Conservation (phyloP, 257 asterid genomes). For the Scutellaria minor region DNA sequence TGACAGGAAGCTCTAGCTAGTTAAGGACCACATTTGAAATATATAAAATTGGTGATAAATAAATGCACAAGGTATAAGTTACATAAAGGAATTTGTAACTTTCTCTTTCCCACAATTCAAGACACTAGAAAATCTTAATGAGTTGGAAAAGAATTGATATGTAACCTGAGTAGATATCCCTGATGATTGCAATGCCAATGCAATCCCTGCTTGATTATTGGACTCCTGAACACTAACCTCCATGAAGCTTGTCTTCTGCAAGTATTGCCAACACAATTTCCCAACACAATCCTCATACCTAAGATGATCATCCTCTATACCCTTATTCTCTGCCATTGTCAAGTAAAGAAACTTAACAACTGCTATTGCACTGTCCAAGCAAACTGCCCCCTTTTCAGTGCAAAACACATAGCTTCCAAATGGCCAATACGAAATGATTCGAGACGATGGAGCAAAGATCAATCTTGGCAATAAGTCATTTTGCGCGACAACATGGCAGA, state of each 20-base stretch:
- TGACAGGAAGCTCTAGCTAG: no score
- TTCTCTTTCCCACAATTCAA: no score
- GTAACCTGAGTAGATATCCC: constrained; percentile 61
- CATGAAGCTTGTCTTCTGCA: constrained; percentile 41
- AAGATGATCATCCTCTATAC: constrained; percentile 64
- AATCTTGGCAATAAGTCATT: constrained; percentile 79
- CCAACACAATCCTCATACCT: constrained; percentile 54
- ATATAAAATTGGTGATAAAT: no score
- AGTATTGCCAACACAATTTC: constrained; percentile 46
- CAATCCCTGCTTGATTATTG: constrained; percentile 73
- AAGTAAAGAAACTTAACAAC: constrained; percentile 61
- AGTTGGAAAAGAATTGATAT: no score
- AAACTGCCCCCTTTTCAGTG: constrained; percentile 66
- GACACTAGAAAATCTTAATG: no score
- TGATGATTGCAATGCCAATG: constrained; percentile 67
- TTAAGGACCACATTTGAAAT: no score
- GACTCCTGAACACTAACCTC: constrained; percentile 57
- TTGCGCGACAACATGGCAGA: constrained; percentile 71
- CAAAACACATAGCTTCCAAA: constrained; percentile 88
- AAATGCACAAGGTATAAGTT: no score
- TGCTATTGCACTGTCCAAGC: constrained; percentile 65
- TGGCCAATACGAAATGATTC: constrained; percentile 50
- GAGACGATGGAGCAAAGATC: constrained; percentile 56
- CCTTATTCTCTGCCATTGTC: constrained; percentile 41
- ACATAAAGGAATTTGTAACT: no score